Evolutionary conservation across 805 yeast genomes (phyloP).

Genomic region (Suhomyces pyralidae): DNA sequence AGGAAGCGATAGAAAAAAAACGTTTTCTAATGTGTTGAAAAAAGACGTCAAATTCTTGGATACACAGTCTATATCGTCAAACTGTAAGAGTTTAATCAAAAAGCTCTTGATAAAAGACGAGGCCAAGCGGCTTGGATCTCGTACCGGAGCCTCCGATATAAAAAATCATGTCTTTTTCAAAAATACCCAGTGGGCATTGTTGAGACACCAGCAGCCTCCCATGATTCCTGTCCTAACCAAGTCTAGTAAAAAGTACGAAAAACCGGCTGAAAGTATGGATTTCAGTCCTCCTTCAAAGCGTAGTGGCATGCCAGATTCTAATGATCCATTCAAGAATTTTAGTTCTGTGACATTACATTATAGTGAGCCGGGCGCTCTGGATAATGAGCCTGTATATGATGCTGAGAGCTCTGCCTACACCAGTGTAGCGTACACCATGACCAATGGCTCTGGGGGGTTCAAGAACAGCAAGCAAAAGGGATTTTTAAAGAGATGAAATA

Average conservation of each 20-base stretch:
- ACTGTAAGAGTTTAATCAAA: slow-evolving; percentile 75
- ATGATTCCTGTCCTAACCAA: slow-evolving; percentile 77
- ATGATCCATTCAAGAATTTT: slow-evolving; percentile 81
- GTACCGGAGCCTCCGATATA: slow-evolving; percentile 92
- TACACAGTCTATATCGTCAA: slow-evolving; percentile 59
- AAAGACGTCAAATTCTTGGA: slow-evolving; percentile 81
- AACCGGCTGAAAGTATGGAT: slow-evolving; percentile 13
- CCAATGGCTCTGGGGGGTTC: slow-evolving; percentile 14
- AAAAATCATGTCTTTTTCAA: slow-evolving; percentile 91
- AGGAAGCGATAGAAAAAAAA: slow-evolving; percentile 82
- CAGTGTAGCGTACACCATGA: slow-evolving; percentile 56
- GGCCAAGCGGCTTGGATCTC: slow-evolving; percentile 81
- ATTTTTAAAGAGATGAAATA: slow-evolving; percentile 26
- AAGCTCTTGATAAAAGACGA: slow-evolving; percentile 88
- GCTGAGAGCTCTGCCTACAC: slow-evolving; percentile 42
- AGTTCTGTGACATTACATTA: slow-evolving; percentile 84
- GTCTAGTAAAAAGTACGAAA: slow-evolving; percentile 12
- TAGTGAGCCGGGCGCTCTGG: slow-evolving; percentile 46
- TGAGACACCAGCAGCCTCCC: slow-evolving; percentile 92
- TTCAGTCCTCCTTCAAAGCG: slow-evolving; percentile 2
- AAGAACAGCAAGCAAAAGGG: slow-evolving; percentile 24
- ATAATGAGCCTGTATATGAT: slow-evolving; percentile 45
- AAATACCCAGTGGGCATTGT: slow-evolving; percentile 89
- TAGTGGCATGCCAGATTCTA: slow-evolving; percentile 25
- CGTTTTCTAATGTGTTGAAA: slow-evolving; percentile 84